Conservation (phyloP, 1,139 yeast genomes). For the Geotrichum klebahnii region DNA sequence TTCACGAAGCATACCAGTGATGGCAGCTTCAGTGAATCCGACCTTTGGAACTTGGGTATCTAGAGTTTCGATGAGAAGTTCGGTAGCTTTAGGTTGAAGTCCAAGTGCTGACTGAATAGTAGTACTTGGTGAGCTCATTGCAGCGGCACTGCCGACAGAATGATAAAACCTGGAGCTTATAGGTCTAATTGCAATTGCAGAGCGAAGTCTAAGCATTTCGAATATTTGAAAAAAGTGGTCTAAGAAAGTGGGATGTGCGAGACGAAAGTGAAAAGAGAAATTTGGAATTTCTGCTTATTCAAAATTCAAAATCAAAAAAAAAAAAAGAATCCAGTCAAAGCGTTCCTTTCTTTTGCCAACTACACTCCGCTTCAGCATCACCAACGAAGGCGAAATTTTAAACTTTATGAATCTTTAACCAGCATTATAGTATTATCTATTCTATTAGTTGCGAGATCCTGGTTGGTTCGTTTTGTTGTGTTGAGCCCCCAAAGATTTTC, state of each 20-base stretch:
- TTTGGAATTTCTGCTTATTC: conserved; percentile 2
- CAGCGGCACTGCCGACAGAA: conserved; percentile 11
- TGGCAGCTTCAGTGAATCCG: conserved; percentile 65
- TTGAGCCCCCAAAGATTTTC: too few species aligned
- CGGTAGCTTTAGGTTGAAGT: conserved; percentile 18
- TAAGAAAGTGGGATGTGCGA: too few species aligned
- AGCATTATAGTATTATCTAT: too few species aligned
- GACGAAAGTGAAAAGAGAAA: neutral
- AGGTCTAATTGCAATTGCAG: neutral
- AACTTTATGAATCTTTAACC: too few species aligned
- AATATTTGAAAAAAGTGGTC: neutral
- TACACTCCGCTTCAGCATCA: too few species aligned
- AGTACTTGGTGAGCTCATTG: neutral
- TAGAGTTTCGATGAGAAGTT: conserved; percentile 17
- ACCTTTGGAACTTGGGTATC: conserved; percentile 50
- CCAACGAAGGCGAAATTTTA: too few species aligned
- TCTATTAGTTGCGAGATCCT: too few species aligned
- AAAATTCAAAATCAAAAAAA: neutral
- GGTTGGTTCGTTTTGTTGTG: too few species aligned
- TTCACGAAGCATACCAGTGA: conserved; percentile 58
- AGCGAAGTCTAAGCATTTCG: neutral
- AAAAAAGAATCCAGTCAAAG: too few species aligned
- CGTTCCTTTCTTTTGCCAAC: too few species aligned
- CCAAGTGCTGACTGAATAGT: conserved; percentile 13
- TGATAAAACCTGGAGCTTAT: conserved; percentile 4